phyloP scores from a whole-genome alignment of 2,329 filamentous ascomycete genomes.

The Claviceps capensis region DNA sequence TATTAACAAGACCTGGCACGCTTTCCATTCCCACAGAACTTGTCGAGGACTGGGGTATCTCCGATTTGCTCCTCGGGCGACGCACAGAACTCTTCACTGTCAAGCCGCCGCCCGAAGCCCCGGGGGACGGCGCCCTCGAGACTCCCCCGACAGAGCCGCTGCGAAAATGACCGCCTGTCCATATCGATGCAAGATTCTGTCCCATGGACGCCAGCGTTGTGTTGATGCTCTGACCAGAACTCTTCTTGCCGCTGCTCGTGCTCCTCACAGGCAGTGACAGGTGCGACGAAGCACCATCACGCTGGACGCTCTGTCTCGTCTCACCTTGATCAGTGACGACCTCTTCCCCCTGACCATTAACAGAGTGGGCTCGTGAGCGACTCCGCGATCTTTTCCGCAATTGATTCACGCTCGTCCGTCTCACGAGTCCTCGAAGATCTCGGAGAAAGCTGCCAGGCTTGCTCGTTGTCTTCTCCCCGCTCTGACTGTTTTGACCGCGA shows the following conservation, averaged over 20 bases:
- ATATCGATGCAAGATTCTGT: slow-evolving; percentile 40
- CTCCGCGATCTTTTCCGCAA: slow-evolving; percentile 34
- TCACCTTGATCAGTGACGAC: slow-evolving; percentile 8
- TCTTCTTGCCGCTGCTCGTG: slow-evolving; percentile 38
- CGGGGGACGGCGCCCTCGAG: slow-evolving; percentile 38
- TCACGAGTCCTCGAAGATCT: slow-evolving; percentile 34
- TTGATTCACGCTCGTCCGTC: slow-evolving; percentile 31
- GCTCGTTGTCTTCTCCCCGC: slow-evolving; percentile 25
- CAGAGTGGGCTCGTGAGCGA: slow-evolving; percentile 5
- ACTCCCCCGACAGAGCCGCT: slow-evolving; percentile 45
- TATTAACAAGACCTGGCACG: slow-evolving; percentile 31
- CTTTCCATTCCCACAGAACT: slow-evolving; percentile 17
- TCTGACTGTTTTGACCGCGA: slow-evolving; percentile 9
- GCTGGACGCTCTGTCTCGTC: slow-evolving; percentile 23
- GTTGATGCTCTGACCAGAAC: slow-evolving; percentile 39
- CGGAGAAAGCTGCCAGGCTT: slow-evolving; percentile 35
- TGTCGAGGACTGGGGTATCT: slow-evolving; percentile 27
- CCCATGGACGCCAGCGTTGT: slow-evolving; percentile 44
- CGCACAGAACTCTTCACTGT: slow-evolving; percentile 35
- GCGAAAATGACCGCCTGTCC: slow-evolving; percentile 39
- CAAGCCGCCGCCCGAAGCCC: slow-evolving; percentile 28
- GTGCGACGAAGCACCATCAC: slow-evolving; percentile 25
- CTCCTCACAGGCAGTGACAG: slow-evolving; percentile 38
- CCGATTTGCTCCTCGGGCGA: slow-evolving; percentile 42
- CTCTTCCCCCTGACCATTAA: slow-evolving; percentile 19